Evolutionary conservation across 495 filamentous ascomycete genomes (phyloP).

Genomic region (Tetracladium marchalianum): DNA sequence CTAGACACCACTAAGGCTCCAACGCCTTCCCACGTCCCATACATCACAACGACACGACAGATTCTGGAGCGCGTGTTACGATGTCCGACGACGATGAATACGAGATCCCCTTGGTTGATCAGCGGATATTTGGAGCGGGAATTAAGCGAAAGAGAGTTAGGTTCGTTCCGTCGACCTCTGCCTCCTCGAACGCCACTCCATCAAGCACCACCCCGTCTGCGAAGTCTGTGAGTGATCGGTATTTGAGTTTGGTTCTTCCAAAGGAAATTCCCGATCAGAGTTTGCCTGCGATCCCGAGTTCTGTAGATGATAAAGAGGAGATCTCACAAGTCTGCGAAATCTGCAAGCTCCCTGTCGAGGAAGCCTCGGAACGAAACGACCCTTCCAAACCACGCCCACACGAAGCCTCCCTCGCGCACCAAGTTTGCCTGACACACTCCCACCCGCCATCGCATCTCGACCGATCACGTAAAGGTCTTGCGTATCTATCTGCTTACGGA

Average conservation of each 20-base stretch:
- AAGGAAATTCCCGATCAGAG: conserved; percentile 16
- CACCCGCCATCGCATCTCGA: conserved; percentile 79
- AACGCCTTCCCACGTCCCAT: background rate
- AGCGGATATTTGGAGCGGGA: conserved; percentile 70
- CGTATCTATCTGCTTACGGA: conserved; percentile 65
- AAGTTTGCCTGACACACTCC: conserved; percentile 69
- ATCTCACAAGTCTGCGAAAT: conserved; percentile 36
- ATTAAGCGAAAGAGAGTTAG: conserved; percentile 67
- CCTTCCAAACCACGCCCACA: conserved; percentile 33
- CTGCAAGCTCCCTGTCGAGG: conserved; percentile 40
- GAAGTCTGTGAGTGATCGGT: conserved; percentile 48
- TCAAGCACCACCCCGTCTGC: conserved; percentile 28
- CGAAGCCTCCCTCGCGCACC: conserved; percentile 68
- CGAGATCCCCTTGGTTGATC: conserved; percentile 54
- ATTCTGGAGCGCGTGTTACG: background rate
- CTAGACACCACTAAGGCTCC: no score
- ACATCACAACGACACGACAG: background rate
- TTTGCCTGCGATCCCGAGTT: conserved; percentile 1
- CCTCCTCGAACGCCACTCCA: conserved; percentile 40
- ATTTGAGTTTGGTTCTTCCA: conserved; percentile 61
- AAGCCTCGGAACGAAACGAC: background rate
- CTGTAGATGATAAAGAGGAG: conserved; percentile 1
- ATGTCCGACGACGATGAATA: conserved; percentile 21
- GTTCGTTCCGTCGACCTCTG: conserved; percentile 50
- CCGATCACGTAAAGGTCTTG: conserved; percentile 65